Evolutionary conservation across 2,329 filamentous ascomycete genomes (phyloP).

Genomic region (Pleomassaria siparia): DNA sequence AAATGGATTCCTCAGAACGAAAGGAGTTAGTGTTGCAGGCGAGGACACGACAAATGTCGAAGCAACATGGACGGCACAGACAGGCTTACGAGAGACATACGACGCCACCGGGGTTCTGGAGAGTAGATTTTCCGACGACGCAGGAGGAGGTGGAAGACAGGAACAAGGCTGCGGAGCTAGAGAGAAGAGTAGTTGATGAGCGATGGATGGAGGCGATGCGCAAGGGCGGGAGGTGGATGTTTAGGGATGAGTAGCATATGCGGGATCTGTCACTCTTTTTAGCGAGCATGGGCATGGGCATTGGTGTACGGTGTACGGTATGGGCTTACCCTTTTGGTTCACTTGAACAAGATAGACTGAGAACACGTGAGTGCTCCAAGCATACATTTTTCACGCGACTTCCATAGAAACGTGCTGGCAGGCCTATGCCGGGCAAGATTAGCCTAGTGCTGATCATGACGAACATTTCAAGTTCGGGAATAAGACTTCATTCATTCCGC

Average conservation of each 20-base stretch:
- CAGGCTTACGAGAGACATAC: conserved; percentile 69
- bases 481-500: not conserved
- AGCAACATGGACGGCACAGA: conserved; percentile 75
- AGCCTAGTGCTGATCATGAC: conserved; percentile 1
- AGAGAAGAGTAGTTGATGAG: conserved; percentile 67
- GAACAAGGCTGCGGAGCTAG: conserved; percentile 63
- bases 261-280: not conserved
- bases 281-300: not conserved
- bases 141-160: conserved; percentile 73
- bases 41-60: conserved; percentile 70
- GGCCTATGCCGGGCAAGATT: not conserved
- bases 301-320: not conserved
- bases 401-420: not conserved
- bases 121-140: conserved; percentile 83
- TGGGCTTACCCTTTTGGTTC: not conserved
- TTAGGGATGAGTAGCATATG: conserved; percentile 68
- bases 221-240: conserved; percentile 74
- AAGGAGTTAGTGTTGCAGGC: conserved; percentile 73
- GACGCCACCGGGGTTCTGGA: conserved; percentile 88
- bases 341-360: not conserved
- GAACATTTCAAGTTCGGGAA: not conserved
- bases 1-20: conserved; percentile 63
- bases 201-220: conserved; percentile 81
- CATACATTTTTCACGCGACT: not conserved
- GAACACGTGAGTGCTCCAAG: not conserved